Conservation (phyloP, 345 rosid genomes). For the thale cress (Arabidopsis thaliana) region TAIR10.1 NC_003076.8:550001-550500, state of each 20-base stretch:
- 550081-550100: background rate
- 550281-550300: constrained; percentile 17
- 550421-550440: constrained; percentile 53
- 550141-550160: background rate
- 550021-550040: background rate
- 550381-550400: constrained; percentile 10
- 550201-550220: background rate
- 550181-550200: background rate
- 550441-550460: constrained; percentile 61
- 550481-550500: constrained; percentile 60
- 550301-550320: constrained; percentile 53
- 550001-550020: too few species aligned
- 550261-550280: background rate
- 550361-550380: constrained; percentile 1
- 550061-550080: background rate
- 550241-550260: background rate
- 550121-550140: background rate
- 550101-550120: background rate
- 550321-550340: constrained; percentile 55
- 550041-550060: background rate
- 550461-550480: constrained; percentile 54
- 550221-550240: background rate
- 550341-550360: constrained; percentile 7
- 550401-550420: constrained; percentile 39
- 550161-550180: background rate